Conservation (phyloP, 2,329 filamentous ascomycete genomes). For the Karstenula rhodostoma region DNA sequence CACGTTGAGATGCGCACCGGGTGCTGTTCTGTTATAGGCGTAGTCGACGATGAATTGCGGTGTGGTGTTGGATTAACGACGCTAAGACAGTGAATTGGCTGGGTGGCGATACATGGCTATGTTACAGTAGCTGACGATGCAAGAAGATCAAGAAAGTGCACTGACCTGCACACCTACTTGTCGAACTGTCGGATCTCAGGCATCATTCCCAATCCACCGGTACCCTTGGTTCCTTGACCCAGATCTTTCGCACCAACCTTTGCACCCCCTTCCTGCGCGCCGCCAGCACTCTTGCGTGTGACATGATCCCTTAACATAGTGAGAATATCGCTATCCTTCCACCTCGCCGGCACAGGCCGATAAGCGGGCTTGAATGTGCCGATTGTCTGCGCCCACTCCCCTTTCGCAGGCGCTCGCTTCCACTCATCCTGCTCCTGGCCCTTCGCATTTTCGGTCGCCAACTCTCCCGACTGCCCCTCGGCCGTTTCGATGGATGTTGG, state of each 20-base stretch:
- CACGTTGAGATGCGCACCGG: background rate
- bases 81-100: background rate
- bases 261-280: slow-evolving; percentile 54
- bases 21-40: background rate
- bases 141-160: background rate
- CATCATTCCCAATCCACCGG: slow-evolving; percentile 59
- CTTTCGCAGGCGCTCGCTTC: slow-evolving; percentile 64
- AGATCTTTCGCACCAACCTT: slow-evolving; percentile 45
- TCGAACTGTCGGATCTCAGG: slow-evolving; percentile 60
- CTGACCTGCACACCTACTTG: slow-evolving; percentile 23
- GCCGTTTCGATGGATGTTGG: slow-evolving; percentile 65
- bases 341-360: slow-evolving; percentile 84
- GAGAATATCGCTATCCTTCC: slow-evolving; percentile 84
- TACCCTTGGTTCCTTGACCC: slow-evolving; percentile 41
- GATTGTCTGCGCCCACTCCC: slow-evolving; percentile 97
- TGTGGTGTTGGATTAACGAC: background rate
- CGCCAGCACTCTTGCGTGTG: slow-evolving; percentile 70
- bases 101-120: slow-evolving; percentile 1
- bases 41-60: background rate
- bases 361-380: slow-evolving; percentile 95
- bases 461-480: slow-evolving; percentile 58
- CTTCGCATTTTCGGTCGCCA: slow-evolving; percentile 55
- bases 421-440: slow-evolving; percentile 57
- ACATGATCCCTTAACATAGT: slow-evolving; percentile 82
- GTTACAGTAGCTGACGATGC: background rate